Conservation (phyloP, 139 green algal genomes). For the Ettlia oleoabundans region DNA sequence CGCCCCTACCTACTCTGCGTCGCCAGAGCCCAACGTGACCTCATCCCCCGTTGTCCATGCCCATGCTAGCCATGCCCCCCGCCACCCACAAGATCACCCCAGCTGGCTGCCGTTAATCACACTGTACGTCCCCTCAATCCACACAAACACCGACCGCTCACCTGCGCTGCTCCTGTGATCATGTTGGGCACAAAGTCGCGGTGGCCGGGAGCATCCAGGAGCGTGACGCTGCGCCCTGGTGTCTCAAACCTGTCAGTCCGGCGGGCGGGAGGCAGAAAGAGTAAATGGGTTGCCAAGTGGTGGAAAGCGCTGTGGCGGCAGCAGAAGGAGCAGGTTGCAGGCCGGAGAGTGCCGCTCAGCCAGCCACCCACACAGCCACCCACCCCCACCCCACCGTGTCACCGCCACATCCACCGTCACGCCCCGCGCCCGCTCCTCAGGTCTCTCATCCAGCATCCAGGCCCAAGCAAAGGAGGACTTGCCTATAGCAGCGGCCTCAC, state of each 20-base stretch:
- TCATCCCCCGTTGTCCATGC: too few species aligned
- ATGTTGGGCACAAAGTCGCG: constrained; percentile 98
- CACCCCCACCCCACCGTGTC: constrained; percentile 14
- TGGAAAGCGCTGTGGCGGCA: background rate
- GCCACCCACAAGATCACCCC: background rate
- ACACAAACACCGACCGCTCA: background rate
- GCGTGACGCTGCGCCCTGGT: constrained; percentile 58
- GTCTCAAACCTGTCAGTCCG: constrained; percentile 53
- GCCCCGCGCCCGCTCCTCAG: constrained; percentile 89
- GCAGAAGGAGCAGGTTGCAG: background rate
- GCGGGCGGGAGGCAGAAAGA: background rate
- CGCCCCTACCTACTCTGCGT: too few species aligned
- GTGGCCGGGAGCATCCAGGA: constrained; percentile 97
- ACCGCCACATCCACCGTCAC: constrained; percentile 96
- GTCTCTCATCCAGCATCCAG: constrained; percentile 94
- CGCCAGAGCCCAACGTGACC: too few species aligned
- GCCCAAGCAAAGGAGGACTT: constrained; percentile 97
- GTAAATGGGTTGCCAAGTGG: background rate
- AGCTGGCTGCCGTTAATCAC: too few species aligned
- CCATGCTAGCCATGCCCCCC: too few species aligned
- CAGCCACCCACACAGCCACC: background rate
- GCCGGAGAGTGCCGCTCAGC: too few species aligned
- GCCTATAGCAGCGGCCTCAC: constrained; percentile 77
- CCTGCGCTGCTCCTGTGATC: constrained; percentile 83
- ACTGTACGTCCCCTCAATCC: too few species aligned